Percentiles rank a stretch among this genome's conserved stretches.
phyloP scores from a whole-genome alignment of 2,329 filamentous ascomycete genomes.

The Neonectria sp. region DNA sequence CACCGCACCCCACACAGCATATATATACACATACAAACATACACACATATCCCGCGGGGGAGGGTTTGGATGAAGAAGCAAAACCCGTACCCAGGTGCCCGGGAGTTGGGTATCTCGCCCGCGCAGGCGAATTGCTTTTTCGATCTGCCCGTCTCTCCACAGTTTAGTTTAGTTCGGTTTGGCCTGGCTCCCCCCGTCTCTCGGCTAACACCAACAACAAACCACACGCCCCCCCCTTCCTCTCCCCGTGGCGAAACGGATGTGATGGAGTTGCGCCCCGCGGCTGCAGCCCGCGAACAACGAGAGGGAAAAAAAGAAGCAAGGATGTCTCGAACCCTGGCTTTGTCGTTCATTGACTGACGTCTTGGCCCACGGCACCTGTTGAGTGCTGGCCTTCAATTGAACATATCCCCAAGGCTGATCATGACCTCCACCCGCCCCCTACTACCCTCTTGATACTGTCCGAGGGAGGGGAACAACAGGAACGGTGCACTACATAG shows the following conservation, averaged over 20 bases:
- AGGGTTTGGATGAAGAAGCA: background rate
- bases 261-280: constrained; percentile 26
- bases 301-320: background rate
- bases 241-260: constrained; percentile 39
- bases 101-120: constrained; percentile 21
- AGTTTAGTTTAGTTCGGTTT: background rate
- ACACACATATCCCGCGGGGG: too few species aligned
- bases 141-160: constrained; percentile 45
- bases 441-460: background rate
- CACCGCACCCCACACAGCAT: too few species aligned
- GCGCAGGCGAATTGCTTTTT: constrained; percentile 37
- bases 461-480: background rate
- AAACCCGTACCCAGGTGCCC: constrained; percentile 32
- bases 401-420: too few species aligned
- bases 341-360: background rate
- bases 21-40: too few species aligned
- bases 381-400: too few species aligned
- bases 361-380: background rate
- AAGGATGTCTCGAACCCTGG: constrained; percentile 10
- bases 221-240: constrained; percentile 12
- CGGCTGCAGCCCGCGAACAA: constrained; percentile 29
- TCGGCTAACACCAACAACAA: background rate
- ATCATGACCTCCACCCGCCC: background rate
- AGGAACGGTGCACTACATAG: background rate
- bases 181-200: background rate